phyloP scores from a whole-genome alignment of 495 filamentous ascomycete species.

The Daldinia vernicosa region DNA sequence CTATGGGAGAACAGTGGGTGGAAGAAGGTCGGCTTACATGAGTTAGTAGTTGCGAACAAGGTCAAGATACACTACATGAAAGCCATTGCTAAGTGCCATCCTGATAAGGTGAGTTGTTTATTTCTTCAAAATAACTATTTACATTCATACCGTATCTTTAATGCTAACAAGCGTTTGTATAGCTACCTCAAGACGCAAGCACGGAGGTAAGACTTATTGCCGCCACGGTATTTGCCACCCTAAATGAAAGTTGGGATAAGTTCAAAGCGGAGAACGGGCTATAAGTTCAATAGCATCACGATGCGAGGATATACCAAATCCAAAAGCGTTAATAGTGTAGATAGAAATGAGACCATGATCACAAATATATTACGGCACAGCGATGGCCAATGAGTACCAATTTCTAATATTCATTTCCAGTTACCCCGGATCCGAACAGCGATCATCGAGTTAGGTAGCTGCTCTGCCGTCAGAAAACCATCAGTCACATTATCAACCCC shows the following conservation, averaged over 20 bases:
- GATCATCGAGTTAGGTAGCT: background rate
- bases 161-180: conserved; percentile 34
- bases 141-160: conserved; percentile 5
- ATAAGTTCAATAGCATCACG: conserved; percentile 47
- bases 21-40: conserved; percentile 95
- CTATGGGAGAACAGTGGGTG: conserved; percentile 92
- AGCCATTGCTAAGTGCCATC: conserved; percentile 97
- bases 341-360: conserved; percentile 38
- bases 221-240: conserved; percentile 84
- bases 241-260: conserved; percentile 99
- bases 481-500: background rate
- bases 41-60: conserved; percentile 87
- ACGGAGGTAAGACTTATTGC: conserved; percentile 96
- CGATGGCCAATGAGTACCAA: background rate
- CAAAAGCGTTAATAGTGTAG: background rate
- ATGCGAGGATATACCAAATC: background rate
- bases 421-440: background rate
- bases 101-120: conserved; percentile 83
- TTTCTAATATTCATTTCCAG: background rate
- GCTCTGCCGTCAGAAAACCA: background rate
- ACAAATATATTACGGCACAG: conserved; percentile 1
- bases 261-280: conserved; percentile 91
- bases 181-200: conserved; percentile 89
- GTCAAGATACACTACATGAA: conserved; percentile 99
- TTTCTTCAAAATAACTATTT: conserved; percentile 18